Conservation (phyloP, 1,139 yeast species). For the Yamadazyma epiphylla region DNA sequence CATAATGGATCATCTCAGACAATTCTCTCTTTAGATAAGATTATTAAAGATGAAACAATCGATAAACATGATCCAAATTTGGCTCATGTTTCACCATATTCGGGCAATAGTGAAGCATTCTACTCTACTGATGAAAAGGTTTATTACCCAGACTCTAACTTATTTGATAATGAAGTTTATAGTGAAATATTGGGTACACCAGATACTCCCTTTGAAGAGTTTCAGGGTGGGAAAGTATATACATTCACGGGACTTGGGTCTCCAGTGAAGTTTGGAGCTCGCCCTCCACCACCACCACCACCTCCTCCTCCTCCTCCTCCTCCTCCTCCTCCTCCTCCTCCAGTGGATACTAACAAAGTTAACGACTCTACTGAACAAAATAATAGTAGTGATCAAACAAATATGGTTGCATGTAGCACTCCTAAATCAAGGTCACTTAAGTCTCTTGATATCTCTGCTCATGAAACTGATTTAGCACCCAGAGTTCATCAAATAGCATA, state of each 20-base stretch:
- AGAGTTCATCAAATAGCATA: too few relatives aligned
- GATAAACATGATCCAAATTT: neutral
- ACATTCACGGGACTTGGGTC: constrained; percentile 2
- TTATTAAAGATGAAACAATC: neutral
- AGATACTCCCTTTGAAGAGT: constrained; percentile 4
- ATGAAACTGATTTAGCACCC: too few relatives aligned
- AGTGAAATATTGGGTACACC: constrained; percentile 3
- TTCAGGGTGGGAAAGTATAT: constrained; percentile 2
- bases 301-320: too few relatives aligned
- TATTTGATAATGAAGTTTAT: constrained; percentile 3
- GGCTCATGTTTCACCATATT: neutral
- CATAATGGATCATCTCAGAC: neutral
- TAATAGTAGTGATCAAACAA: too few relatives aligned
- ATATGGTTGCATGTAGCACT: too few relatives aligned
- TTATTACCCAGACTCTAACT: neutral
- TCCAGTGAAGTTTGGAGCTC: constrained; percentile 1
- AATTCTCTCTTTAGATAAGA: neutral
- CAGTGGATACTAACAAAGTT: neutral
- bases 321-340: too few relatives aligned
- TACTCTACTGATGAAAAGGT: neutral
- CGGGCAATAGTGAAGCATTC: neutral
- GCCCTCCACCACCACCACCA: too few relatives aligned
- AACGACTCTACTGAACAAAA: too few relatives aligned
- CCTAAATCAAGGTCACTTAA: too few relatives aligned
- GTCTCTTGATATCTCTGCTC: too few relatives aligned